Evolutionary conservation across 2,329 filamentous ascomycete species (phyloP).

Genomic region (Pseudocercospora crystallina): DNA sequence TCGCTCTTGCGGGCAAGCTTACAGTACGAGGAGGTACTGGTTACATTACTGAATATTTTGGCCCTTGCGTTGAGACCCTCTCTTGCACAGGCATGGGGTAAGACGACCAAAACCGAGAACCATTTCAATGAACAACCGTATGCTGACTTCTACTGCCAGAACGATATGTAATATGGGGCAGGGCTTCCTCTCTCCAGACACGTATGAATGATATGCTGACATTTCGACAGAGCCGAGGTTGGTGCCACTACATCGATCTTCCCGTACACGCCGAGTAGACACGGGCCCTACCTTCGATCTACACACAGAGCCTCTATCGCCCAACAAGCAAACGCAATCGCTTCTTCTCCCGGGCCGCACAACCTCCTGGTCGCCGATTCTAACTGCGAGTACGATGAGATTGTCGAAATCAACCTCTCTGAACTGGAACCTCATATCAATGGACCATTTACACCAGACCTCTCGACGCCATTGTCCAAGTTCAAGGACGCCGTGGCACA

Average conservation of each 20-base stretch:
- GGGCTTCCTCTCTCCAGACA: no score
- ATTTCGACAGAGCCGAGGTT: conserved; percentile 62
- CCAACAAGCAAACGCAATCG: conserved; percentile 62
- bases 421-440: conserved; percentile 52
- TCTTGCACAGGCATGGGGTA: conserved; percentile 82
- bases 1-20: conserved; percentile 82
- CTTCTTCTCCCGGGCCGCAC: conserved; percentile 56
- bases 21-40: conserved; percentile 90
- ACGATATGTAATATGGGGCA: conserved; percentile 56
- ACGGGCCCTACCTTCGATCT: conserved; percentile 80
- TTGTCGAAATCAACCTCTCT: conserved; percentile 87
- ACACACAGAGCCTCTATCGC: conserved; percentile 76
- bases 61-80: conserved; percentile 78
- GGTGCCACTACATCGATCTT: conserved; percentile 95
- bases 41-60: conserved; percentile 79
- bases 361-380: conserved; percentile 75
- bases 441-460: conserved; percentile 90
- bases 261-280: conserved; percentile 78
- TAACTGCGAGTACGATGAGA: conserved; percentile 82
- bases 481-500: conserved; percentile 82
- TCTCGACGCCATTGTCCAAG: conserved; percentile 85
- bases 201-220: no score
- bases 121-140: conserved; percentile 46
- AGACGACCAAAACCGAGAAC: conserved; percentile 49
- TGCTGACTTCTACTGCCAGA: conserved; percentile 54